Evolutionary conservation across 768 basidiomycete species (phyloP).

Genomic region (Suillus spraguei): DNA sequence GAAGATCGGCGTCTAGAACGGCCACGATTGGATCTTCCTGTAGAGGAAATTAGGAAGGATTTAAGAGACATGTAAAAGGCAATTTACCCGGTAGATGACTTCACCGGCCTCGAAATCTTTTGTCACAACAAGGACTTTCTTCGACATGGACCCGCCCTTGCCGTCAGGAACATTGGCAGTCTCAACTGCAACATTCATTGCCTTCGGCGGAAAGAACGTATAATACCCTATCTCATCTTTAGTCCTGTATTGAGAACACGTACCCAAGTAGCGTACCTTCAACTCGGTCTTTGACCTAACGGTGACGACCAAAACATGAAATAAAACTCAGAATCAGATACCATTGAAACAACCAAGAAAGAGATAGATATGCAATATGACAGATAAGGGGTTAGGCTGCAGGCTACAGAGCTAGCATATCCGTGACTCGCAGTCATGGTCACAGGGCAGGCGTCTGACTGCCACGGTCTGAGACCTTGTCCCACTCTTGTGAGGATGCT

Average conservation of each 20-base stretch:
- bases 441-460: constrained; percentile 49
- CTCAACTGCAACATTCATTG: constrained; percentile 67
- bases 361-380: constrained; percentile 20
- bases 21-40: constrained; percentile 78
- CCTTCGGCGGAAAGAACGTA: constrained; percentile 72
- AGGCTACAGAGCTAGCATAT: constrained; percentile 29
- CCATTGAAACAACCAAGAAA: constrained; percentile 23
- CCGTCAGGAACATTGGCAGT: constrained; percentile 28
- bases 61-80: constrained; percentile 2
- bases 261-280: constrained; percentile 64
- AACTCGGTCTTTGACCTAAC: constrained; percentile 63
- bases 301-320: constrained; percentile 22
- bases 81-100: constrained; percentile 70
- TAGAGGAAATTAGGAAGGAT: constrained; percentile 7
- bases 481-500: constrained; percentile 90
- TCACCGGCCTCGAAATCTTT: constrained; percentile 74
- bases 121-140: constrained; percentile 60
- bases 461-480: constrained; percentile 79
- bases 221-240: constrained; percentile 63
- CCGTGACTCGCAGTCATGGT: constrained; percentile 36
- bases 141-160: constrained; percentile 32
- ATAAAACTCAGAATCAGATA: constrained; percentile 62
- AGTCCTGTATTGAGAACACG: constrained; percentile 17
- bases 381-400: constrained; percentile 20
- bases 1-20: constrained; percentile 71